Base-by-base conservation (phyloP, 2,329 filamentous ascomycete genomes). In the Dactylonectria estremocensis region DNA sequence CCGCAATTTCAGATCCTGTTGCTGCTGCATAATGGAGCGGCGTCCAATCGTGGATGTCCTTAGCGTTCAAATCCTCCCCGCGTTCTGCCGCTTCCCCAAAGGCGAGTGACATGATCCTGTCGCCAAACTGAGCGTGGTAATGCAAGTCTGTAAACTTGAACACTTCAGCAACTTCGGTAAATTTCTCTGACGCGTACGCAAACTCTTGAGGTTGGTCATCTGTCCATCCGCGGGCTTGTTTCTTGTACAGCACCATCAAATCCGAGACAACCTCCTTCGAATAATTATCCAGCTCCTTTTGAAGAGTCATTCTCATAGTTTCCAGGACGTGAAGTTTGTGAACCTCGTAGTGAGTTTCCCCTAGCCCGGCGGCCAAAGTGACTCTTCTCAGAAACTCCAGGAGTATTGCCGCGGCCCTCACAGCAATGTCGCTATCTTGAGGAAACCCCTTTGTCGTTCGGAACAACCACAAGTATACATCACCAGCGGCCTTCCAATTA, bases 11-110 rank as follows among this genome's bases (percentile, higher is more conserved):
- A 18, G 37, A 22, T 22, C 40, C 24, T 8, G 20, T 46, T 3
- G 50, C 49, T n/a, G 61, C 67, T 16, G 68, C 69, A 52, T 74
- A 72, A 61, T 77, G 74, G 13, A 77, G 63, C 20, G 64, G 62
- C n/a, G 70, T 72, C 71, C 74, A 74, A 13, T 70, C 68, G 24
- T 69, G 37, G 40, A 72, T 69, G 46, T 77, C 74, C 14, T 50
- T 67, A 13, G 6, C 16, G 16, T 67, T 61, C 20, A 69, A 22
- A 20, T 58, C 52, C 13, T 65, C 52, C 13, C 14, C 28, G 40
- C 16, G 13, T 22, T 14, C 45, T 22, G 40, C 6, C 16, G 3
- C 14, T n/a, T 16, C 16, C 5, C n/a, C 4, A 16, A 7, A 4
- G 9, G 5, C 40, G 2, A 7, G n/a, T n/a, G 6, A 7, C 16